A percentile compares a stretch with the other conserved stretches of the same genome.
phyloP scores from a whole-genome alignment of 2,329 filamentous ascomycete genomes.

The Stagonosporopsis chrysanthemi region DNA sequence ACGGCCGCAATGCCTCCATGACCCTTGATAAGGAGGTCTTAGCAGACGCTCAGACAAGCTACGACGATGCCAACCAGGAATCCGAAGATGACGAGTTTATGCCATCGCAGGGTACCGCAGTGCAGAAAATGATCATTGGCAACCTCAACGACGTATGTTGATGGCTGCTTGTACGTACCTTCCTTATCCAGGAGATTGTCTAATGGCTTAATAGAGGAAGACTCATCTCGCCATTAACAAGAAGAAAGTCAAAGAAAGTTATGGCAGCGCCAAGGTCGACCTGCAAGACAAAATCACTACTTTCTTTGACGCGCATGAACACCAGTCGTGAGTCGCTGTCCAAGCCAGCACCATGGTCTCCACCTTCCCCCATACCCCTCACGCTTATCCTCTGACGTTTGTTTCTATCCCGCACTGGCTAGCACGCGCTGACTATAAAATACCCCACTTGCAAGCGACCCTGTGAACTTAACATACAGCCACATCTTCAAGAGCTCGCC shows the following conservation, averaged over 20 bases:
- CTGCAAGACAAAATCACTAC: conserved; percentile 29
- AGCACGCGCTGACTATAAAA: too few relatives aligned
- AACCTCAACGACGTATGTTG: conserved; percentile 37
- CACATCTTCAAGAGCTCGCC: not conserved
- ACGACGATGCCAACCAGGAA: conserved; percentile 8
- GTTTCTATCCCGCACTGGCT: not conserved
- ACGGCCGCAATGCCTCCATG: conserved; percentile 17
- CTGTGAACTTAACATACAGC: not conserved
- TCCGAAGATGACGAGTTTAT: conserved; percentile 11
- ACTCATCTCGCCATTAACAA: conserved; percentile 34
- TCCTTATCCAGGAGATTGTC: not conserved
- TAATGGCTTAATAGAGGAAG: conserved; percentile 31
- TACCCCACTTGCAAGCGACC: not conserved
- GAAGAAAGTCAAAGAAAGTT: conserved; percentile 29
- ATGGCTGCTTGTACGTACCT: not conserved
- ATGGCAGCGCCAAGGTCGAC: conserved; percentile 19
- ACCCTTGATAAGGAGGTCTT: conserved; percentile 17
- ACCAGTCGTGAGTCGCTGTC: conserved; percentile 35
- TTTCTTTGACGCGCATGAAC: conserved; percentile 37
- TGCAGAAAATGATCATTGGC: conserved; percentile 30
- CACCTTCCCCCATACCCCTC: too few relatives aligned
- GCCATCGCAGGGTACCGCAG: conserved; percentile 15
- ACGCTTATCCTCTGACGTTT: not conserved
- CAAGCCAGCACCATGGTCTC: too few relatives aligned
- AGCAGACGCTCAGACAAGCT: conserved; percentile 9